These are phyloP conservation scores for Pyrenophora seminiperda DNA, from an alignment of 2,329 filamentous ascomycete genomes.

Conservation along the genomic window DNA sequence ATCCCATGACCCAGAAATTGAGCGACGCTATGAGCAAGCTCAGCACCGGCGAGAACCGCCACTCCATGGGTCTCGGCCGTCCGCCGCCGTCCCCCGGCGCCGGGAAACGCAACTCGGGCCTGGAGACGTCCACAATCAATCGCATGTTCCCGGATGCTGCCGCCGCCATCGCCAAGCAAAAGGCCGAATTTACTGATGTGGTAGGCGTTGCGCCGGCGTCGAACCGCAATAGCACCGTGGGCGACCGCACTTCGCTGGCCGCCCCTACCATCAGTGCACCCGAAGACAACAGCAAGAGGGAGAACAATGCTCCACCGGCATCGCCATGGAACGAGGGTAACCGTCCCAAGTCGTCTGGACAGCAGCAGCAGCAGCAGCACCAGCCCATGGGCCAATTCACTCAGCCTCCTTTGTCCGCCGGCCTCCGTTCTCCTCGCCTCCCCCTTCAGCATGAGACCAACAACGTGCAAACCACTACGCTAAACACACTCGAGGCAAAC, in stretches of 20 bases:
- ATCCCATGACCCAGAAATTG: constrained; percentile 94
- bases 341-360: constrained; percentile 78
- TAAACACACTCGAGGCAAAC: constrained; percentile 73
- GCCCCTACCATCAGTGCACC: constrained; percentile 76
- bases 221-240: constrained; percentile 87
- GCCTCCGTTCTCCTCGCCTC: constrained; percentile 79
- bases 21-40: constrained; percentile 97
- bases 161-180: constrained; percentile 97
- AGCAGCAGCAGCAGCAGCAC: constrained; percentile 58
- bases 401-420: constrained; percentile 76
- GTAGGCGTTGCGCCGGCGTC: constrained; percentile 88
- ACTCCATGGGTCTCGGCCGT: constrained; percentile 74
- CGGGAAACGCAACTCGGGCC: constrained; percentile 85
- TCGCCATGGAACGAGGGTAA: constrained; percentile 77
- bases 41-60: constrained; percentile 83
- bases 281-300: constrained; percentile 65
- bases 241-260: constrained; percentile 74
- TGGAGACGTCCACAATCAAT: constrained; percentile 92
- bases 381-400: constrained; percentile 85
- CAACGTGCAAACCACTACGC: constrained; percentile 81
- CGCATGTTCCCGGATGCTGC: constrained; percentile 99
- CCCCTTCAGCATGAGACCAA: constrained; percentile 66
- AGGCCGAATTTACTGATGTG: constrained; percentile 95
- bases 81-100: constrained; percentile 73
- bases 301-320: constrained; percentile 64